These are phyloP conservation scores for Apophysomyces variabilis DNA, from an alignment of 371 early-diverging fungal species.

Conservation along the genomic window DNA sequence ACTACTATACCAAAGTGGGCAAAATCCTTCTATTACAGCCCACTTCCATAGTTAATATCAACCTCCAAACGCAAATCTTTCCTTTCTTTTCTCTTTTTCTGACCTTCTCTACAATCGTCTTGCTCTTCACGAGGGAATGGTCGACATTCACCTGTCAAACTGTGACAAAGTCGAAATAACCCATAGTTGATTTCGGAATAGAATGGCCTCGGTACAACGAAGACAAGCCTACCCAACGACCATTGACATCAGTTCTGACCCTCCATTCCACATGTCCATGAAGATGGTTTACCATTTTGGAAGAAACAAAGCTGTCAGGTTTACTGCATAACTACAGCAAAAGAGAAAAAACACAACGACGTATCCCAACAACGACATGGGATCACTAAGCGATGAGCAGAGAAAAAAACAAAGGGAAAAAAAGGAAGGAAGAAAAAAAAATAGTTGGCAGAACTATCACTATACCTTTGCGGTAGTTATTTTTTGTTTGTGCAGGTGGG, in stretches of 20 bases:
- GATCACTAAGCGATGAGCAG: neutral
- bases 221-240: constrained; percentile 19
- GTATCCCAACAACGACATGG: constrained; percentile 30
- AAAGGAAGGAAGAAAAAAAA: constrained; percentile 9
- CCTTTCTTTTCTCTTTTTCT: neutral
- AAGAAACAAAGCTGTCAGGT: constrained; percentile 27
- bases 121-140: constrained; percentile 31
- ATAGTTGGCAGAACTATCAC: constrained; percentile 10
- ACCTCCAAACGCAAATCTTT: neutral
- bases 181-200: constrained; percentile 36
- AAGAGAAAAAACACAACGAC: constrained; percentile 32
- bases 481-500: constrained; percentile 2
- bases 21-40: constrained; percentile 21
- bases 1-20: constrained; percentile 22
- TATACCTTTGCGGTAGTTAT: too few relatives aligned
- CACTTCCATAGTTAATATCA: neutral
- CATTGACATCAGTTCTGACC: too few relatives aligned
- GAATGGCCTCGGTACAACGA: constrained; percentile 25
- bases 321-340: constrained; percentile 26
- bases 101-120: constrained; percentile 33
- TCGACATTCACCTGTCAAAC: constrained; percentile 36
- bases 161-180: constrained; percentile 16
- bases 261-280: too few relatives aligned
- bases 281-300: constrained; percentile 26
- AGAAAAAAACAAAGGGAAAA: neutral